A percentile compares a stretch with the other conserved stretches of the same genome.
Evolutionary conservation across 257 asterid species (phyloP).

Genomic region (Phtheirospermum japonicum): DNA sequence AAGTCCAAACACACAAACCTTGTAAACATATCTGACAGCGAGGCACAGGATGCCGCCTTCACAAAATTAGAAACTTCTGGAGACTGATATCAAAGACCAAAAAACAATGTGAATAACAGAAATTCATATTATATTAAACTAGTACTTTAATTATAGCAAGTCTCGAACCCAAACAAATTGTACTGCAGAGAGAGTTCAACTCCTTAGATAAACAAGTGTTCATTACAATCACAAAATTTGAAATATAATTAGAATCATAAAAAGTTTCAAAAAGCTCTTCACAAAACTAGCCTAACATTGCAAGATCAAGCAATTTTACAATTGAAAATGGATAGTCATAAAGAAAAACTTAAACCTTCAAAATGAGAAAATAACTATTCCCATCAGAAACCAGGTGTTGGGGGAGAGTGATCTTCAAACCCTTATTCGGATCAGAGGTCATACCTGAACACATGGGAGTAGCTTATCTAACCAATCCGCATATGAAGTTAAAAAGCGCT

Average conservation of each 20-base stretch:
- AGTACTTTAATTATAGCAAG: background rate
- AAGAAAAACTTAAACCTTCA: background rate
- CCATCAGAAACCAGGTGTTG: background rate
- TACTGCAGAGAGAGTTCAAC: conserved; percentile 5
- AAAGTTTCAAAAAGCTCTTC: conserved; percentile 2
- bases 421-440: conserved; percentile 9
- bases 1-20: conserved; percentile 48
- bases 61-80: conserved; percentile 60
- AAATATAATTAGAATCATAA: conserved; percentile 3
- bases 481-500: conserved; percentile 73
- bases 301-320: background rate
- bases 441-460: conserved; percentile 69
- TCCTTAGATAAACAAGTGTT: background rate
- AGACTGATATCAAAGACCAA: conserved; percentile 40
- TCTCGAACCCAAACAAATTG: background rate
- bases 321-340: conserved; percentile 6
- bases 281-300: conserved; percentile 5
- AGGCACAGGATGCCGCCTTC: conserved; percentile 84
- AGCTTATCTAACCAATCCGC: conserved; percentile 64
- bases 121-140: conserved; percentile 3
- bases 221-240: background rate
- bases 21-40: conserved; percentile 73
- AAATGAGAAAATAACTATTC: background rate
- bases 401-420: background rate
- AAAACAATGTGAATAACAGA: conserved; percentile 21